Conservation (phyloP, 257 asterid genomes). For the Petunia axillaris region DNA sequence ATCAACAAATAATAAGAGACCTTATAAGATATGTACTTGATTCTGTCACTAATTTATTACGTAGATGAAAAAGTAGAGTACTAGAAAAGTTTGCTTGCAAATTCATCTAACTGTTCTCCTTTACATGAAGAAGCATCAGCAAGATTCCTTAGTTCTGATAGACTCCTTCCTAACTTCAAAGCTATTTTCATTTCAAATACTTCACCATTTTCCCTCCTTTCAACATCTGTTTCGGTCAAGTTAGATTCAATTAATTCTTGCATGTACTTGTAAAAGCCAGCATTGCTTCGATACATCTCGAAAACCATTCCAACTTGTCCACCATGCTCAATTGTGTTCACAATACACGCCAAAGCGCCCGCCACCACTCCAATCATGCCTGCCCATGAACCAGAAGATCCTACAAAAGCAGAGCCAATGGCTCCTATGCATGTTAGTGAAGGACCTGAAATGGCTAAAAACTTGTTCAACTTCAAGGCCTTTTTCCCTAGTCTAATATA, state of each 20-base stretch:
- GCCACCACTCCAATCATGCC: constrained; percentile 46
- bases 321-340: constrained; percentile 71
- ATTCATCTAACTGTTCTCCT: constrained; percentile 40
- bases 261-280: constrained; percentile 67
- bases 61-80: not conserved
- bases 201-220: constrained; percentile 67
- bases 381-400: constrained; percentile 44
- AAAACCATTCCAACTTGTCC: constrained; percentile 83
- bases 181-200: constrained; percentile 68
- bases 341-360: constrained; percentile 67
- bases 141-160: constrained; percentile 60
- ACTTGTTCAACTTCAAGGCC: constrained; percentile 56
- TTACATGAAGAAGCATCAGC: constrained; percentile 37
- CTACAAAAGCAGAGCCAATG: constrained; percentile 46
- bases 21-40: not conserved
- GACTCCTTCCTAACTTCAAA: constrained; percentile 71
- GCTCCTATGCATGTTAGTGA: constrained; percentile 63
- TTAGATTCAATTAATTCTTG: constrained; percentile 58
- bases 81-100: constrained; percentile 74
- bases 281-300: constrained; percentile 75
- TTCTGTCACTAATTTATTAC: not conserved
- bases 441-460: constrained; percentile 53
- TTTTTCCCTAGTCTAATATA: constrained; percentile 54
- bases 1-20: not conserved
- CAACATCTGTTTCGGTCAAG: constrained; percentile 47